Percentiles rank a stretch among this genome's conserved stretches.
Evolutionary conservation across 2,329 filamentous ascomycete genomes (phyloP).

Genomic region (Diaporthe nobilis): DNA sequence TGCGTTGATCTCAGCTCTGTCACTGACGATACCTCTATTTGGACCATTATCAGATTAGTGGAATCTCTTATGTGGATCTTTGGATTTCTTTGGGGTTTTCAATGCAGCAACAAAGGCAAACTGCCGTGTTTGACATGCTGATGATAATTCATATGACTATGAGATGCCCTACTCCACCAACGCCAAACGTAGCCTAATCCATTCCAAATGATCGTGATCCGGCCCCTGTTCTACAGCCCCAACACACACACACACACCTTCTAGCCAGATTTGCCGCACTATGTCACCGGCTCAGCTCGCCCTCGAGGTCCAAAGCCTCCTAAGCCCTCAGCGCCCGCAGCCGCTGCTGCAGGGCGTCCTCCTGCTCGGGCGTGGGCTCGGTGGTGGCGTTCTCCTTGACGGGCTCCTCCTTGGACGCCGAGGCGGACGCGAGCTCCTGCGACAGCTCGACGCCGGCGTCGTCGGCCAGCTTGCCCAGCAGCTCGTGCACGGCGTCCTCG

Average conservation of each 20-base stretch:
- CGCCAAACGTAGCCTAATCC: slow-evolving; percentile 34
- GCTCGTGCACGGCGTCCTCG: slow-evolving; percentile 87
- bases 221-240: not conserved
- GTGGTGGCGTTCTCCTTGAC: slow-evolving; percentile 65
- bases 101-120: not conserved
- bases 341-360: slow-evolving; percentile 79
- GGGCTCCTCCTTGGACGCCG: slow-evolving; percentile 71
- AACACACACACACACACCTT: not conserved
- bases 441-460: slow-evolving; percentile 88
- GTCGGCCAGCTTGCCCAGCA: slow-evolving; percentile 89
- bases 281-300: not conserved
- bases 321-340: slow-evolving; percentile 69
- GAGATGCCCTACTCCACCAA: slow-evolving; percentile 35
- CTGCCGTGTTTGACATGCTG: not conserved
- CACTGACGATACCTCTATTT: too few species aligned
- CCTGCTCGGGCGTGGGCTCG: slow-evolving; percentile 82
- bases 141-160: slow-evolving; percentile 31
- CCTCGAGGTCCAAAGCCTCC: slow-evolving; percentile 34
- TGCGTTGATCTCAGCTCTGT: accelerated
- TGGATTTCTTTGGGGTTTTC: not conserved
- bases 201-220: slow-evolving; percentile 15
- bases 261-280: not conserved
- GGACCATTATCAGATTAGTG: accelerated
- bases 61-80: not conserved
- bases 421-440: slow-evolving; percentile 76